These are phyloP conservation scores for Spinellus fusiger DNA, from an alignment of 192 early-diverging fungal species.

Conservation along the genomic window DNA sequence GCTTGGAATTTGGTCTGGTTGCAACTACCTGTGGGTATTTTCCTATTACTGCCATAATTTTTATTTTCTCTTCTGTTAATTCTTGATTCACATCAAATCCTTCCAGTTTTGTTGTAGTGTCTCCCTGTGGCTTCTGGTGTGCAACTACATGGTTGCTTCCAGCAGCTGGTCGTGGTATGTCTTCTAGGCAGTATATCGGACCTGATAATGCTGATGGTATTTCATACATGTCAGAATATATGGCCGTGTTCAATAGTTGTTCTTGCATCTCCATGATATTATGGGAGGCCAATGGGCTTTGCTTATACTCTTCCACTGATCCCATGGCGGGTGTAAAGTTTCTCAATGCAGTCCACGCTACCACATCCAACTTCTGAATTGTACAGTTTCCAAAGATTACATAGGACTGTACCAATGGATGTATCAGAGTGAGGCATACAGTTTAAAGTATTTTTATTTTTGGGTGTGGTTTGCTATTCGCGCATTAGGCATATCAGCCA, in stretches of 20 bases:
- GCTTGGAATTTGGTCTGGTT: neutral
- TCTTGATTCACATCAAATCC: neutral
- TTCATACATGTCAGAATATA: neutral
- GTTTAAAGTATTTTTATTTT: no score
- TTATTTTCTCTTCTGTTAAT: neutral
- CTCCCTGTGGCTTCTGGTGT: neutral
- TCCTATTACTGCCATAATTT: neutral
- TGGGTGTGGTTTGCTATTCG: no score
- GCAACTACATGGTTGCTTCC: neutral
- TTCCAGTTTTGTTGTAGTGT: neutral
- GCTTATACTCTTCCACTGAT: neutral
- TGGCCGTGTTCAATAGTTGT: neutral
- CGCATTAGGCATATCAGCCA: no score
- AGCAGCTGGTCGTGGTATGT: neutral
- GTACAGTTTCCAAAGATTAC: neutral
- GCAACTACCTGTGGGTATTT: neutral
- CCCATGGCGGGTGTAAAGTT: neutral
- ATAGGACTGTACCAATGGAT: no score
- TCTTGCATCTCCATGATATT: neutral
- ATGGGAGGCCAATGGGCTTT: neutral
- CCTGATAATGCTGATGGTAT: neutral
- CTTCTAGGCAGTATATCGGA: neutral
- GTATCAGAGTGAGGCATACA: neutral
- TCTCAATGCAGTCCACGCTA: neutral
- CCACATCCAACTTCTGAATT: neutral